phyloP scores from a whole-genome alignment of 495 filamentous ascomycete species.

The Aspergillus incahuasiensis region DNA sequence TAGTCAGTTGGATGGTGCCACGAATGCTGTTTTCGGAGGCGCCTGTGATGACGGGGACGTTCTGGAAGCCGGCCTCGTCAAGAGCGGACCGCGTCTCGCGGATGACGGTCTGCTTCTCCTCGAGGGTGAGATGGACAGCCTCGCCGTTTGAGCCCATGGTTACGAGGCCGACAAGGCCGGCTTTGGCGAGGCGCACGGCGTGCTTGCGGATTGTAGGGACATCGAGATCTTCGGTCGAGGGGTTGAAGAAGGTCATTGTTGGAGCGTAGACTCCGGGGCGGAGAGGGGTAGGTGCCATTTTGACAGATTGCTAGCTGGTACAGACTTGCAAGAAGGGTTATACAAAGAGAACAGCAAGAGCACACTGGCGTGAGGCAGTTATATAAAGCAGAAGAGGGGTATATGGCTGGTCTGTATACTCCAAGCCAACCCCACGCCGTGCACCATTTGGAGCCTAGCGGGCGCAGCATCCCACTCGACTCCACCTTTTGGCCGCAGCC shows the following conservation, averaged over 20 bases:
- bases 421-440: slow-evolving; percentile 4
- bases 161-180: slow-evolving; percentile 76
- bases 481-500: slow-evolving; percentile 1
- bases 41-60: slow-evolving; percentile 77
- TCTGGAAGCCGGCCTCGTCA: slow-evolving; percentile 70
- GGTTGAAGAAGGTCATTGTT: slow-evolving; percentile 87
- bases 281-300: slow-evolving; percentile 50
- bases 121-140: slow-evolving; percentile 72
- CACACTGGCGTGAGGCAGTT: neutral
- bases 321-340: neutral
- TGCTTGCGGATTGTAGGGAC: slow-evolving; percentile 72
- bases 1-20: slow-evolving; percentile 69
- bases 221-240: slow-evolving; percentile 77
- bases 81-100: slow-evolving; percentile 76
- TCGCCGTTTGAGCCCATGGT: slow-evolving; percentile 91
- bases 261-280: slow-evolving; percentile 85
- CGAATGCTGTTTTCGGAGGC: slow-evolving; percentile 73
- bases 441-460: neutral
- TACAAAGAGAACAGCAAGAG: neutral
- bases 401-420: neutral
- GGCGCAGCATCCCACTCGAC: neutral
- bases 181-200: slow-evolving; percentile 73
- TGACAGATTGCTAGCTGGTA: neutral
- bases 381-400: slow-evolving; percentile 1
- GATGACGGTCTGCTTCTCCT: slow-evolving; percentile 72